Percentiles rank a stretch among this genome's conserved stretches.
phyloP scores from a whole-genome alignment of 805 yeast species.

The Candida nemodendra region DNA sequence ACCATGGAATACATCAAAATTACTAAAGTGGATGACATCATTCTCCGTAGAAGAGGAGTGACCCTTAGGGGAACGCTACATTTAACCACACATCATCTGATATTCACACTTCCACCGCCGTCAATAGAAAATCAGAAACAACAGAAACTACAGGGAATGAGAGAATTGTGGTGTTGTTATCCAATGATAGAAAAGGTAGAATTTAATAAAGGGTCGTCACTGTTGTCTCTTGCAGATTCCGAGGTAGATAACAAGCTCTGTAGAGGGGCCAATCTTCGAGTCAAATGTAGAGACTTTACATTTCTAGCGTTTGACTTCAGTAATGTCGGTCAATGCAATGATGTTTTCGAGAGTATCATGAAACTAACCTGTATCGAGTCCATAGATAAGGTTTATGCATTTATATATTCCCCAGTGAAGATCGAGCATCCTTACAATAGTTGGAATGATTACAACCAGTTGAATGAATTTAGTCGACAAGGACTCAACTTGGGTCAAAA shows the following conservation, averaged over 20 bases:
- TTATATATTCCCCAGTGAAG: conserved; percentile 70
- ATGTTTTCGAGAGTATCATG: conserved; percentile 71
- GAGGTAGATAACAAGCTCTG: conserved; percentile 19
- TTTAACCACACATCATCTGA: conserved; percentile 73
- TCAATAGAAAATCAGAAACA: conserved; percentile 6
- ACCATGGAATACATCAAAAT: conserved; percentile 58
- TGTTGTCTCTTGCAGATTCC: conserved; percentile 19
- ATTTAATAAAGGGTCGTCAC: conserved; percentile 54
- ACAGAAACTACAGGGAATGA: conserved; percentile 26
- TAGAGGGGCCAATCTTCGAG: conserved; percentile 54
- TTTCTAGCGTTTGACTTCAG: conserved; percentile 74
- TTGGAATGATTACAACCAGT: conserved; percentile 69
- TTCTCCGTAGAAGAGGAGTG: conserved; percentile 57
- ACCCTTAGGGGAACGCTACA: conserved; percentile 60
- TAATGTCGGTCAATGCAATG: conserved; percentile 56
- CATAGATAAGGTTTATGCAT: conserved; percentile 72
- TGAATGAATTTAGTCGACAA: conserved; percentile 70
- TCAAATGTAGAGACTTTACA: conserved; percentile 83
- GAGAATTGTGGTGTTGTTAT: conserved; percentile 90
- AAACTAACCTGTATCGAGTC: conserved; percentile 56
- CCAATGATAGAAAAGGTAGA: conserved; percentile 72
- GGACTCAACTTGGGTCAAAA: conserved; percentile 39
- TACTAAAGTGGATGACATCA: conserved; percentile 45
- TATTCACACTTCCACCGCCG: conserved; percentile 44
- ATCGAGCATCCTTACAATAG: conserved; percentile 64